Conservation (phyloP, 2,329 filamentous ascomycete genomes). For the Sclerotinia minor region DNA sequence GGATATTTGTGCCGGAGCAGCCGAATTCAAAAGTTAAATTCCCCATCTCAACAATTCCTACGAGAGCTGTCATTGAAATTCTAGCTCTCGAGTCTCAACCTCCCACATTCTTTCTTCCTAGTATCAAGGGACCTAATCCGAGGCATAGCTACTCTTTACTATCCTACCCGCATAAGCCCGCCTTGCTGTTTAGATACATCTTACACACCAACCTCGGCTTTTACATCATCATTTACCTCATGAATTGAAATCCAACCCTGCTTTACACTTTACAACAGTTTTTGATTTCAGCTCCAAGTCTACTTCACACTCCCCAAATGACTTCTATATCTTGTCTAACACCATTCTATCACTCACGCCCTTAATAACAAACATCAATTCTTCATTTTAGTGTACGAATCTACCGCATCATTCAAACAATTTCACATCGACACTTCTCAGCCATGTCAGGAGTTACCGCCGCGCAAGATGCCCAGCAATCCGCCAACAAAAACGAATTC, state of each 20-base stretch:
- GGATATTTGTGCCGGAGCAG: too few relatives aligned
- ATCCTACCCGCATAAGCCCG: background rate
- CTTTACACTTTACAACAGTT: conserved; percentile 2
- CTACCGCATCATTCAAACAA: background rate
- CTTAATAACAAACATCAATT: background rate
- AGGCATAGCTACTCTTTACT: too few relatives aligned
- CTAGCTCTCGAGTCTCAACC: background rate
- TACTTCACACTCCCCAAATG: background rate
- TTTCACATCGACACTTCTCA: background rate
- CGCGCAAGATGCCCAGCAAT: background rate
- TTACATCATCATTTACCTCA: background rate
- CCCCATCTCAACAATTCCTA: background rate
- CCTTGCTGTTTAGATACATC: background rate
- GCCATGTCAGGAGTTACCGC: conserved; percentile 6
- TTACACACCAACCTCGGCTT: conserved; percentile 9
- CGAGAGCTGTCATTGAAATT: background rate
- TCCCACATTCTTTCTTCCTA: background rate
- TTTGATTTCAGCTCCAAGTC: background rate
- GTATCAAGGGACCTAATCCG: background rate
- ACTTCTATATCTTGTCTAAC: background rate
- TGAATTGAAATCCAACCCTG: background rate
- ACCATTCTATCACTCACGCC: background rate
- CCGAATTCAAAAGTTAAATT: too few relatives aligned
- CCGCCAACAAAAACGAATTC: conserved; percentile 30
- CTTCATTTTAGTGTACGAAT: background rate